These are phyloP conservation scores for Talaromyces atroroseus DNA, from an alignment of 2,329 filamentous ascomycete genomes.

Conservation along the genomic window DNA sequence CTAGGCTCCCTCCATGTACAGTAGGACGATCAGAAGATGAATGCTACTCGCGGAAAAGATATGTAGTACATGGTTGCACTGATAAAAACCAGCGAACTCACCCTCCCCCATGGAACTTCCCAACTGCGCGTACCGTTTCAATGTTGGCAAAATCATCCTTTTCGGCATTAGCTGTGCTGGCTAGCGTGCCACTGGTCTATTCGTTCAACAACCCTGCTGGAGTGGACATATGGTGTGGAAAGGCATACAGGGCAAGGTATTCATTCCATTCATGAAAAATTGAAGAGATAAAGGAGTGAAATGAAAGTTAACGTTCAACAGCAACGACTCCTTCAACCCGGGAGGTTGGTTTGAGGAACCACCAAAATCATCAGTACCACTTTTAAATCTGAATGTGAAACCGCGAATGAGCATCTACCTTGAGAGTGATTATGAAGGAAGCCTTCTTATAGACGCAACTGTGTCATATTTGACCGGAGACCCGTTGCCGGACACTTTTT, in stretches of 20 bases:
- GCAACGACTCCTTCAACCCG: conserved; percentile 44
- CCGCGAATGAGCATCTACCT: conserved; percentile 47
- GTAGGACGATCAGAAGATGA: not conserved
- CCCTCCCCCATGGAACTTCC: not conserved
- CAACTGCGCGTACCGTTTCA: not conserved
- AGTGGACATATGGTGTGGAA: conserved; percentile 47
- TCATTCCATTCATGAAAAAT: not conserved
- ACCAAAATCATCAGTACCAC: conserved; percentile 25
- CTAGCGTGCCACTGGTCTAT: not conserved
- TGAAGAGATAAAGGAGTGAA: too few relatives aligned
- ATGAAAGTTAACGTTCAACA: conserved; percentile 16
- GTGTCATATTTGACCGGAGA: conserved; percentile 37
- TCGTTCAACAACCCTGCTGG: conserved; percentile 36
- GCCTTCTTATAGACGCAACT: conserved; percentile 41
- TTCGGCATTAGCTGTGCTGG: not conserved
- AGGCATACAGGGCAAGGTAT: conserved; percentile 41
- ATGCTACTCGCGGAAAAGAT: too few relatives aligned
- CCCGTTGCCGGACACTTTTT: conserved; percentile 21
- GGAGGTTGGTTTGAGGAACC: conserved; percentile 45
- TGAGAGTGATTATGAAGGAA: conserved; percentile 32
- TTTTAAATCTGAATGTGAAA: conserved; percentile 42
- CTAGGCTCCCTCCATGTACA: too few relatives aligned
- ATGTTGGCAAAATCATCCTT: not conserved
- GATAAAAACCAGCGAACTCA: not conserved
- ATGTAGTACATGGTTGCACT: not conserved